These are phyloP conservation scores for Elaeis oleifera DNA, from an alignment of 202 grass and related monocot genomes.

Conservation along the genomic window DNA sequence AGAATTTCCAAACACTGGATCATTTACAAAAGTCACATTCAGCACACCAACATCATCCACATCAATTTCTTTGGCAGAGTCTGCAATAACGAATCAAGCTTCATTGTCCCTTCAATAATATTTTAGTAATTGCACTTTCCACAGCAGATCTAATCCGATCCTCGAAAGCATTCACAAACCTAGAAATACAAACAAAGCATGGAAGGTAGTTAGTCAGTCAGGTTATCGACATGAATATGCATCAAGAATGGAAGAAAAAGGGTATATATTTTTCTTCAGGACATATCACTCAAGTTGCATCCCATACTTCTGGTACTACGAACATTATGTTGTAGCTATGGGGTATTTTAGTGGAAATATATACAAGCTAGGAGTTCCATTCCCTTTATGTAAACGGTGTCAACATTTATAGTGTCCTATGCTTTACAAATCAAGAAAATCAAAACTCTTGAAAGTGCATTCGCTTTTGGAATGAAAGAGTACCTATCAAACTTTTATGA, in stretches of 20 bases:
- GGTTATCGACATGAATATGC: background rate
- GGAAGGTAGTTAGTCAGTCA: background rate
- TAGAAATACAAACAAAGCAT: conserved; percentile 33
- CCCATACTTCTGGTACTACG: too few species aligned
- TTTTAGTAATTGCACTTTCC: conserved; percentile 70
- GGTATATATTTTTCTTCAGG: too few species aligned
- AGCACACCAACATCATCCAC: conserved; percentile 55
- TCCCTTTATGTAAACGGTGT: too few species aligned
- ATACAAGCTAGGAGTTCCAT: too few species aligned
- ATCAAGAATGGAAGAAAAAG: background rate
- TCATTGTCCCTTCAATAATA: conserved; percentile 53
- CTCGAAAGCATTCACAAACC: conserved; percentile 72
- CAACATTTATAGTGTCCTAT: too few species aligned
- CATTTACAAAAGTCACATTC: conserved; percentile 80
- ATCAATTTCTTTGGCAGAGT: conserved; percentile 70
- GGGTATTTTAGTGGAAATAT: too few species aligned
- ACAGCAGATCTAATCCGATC: conserved; percentile 76
- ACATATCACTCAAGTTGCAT: too few species aligned
- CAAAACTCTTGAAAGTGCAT: too few species aligned
- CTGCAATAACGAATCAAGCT: conserved; percentile 69
- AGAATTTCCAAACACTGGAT: conserved; percentile 61
- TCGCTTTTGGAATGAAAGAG: too few species aligned
- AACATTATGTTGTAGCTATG: too few species aligned
- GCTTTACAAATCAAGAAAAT: too few species aligned
- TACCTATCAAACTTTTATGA: too few species aligned